Evolutionary conservation across 1,284 basidiomycete species (phyloP).

Genomic region (Tremellales sp.): DNA sequence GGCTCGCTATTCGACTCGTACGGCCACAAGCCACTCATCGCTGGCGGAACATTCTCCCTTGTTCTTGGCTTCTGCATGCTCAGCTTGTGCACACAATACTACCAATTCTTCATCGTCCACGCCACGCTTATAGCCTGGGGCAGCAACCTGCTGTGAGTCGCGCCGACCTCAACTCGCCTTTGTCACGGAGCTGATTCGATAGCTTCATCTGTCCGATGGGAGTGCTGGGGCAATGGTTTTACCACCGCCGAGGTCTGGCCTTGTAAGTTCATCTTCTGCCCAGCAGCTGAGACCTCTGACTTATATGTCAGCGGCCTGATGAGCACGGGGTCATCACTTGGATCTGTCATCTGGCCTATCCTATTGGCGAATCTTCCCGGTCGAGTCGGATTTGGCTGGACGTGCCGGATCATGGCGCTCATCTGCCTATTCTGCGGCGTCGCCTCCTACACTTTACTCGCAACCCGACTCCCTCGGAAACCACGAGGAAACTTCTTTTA

Average conservation of each 20-base stretch:
- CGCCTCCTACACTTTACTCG: conserved; percentile 25
- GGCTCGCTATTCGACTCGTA: conserved; percentile 39
- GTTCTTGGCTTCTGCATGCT: conserved; percentile 26
- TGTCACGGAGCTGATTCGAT: neutral
- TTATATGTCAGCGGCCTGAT: neutral
- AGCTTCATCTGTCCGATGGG: conserved; percentile 40
- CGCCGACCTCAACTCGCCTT: no score
- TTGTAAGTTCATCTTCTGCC: conserved; percentile 19
- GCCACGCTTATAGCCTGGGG: conserved; percentile 29
- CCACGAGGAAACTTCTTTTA: conserved; percentile 32
- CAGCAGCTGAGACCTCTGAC: neutral
- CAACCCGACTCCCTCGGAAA: conserved; percentile 33
- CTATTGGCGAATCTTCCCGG: conserved; percentile 37
- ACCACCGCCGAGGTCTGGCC: conserved; percentile 32
- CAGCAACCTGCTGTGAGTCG: conserved; percentile 32
- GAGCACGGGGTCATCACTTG: conserved; percentile 31
- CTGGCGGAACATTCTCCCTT: conserved; percentile 19
- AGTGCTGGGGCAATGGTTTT: conserved; percentile 41
- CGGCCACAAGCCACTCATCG: conserved; percentile 29
- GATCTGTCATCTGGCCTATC: conserved; percentile 38
- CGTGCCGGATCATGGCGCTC: conserved; percentile 35
- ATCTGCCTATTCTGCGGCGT: conserved; percentile 21
- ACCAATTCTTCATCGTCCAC: conserved; percentile 34
- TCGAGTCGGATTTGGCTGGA: conserved; percentile 40
- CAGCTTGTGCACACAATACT: conserved; percentile 25